Percentiles rank a stretch among this genome's conserved stretches.
Conservation (phyloP, 306 rosid genomes). For the Purshia tridentata region DNA sequence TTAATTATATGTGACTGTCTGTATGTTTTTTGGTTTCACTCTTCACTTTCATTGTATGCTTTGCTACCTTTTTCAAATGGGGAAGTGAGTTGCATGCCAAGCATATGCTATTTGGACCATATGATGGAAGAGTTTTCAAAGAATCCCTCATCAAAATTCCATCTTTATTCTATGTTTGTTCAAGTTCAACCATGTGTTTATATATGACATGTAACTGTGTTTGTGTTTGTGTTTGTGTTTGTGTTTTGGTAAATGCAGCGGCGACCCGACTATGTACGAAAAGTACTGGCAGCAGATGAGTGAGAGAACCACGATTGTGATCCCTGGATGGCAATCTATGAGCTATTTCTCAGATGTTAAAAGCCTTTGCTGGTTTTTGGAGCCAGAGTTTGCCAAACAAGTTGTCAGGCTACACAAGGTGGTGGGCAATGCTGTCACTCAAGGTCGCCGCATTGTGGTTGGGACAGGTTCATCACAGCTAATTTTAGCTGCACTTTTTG, state of each 20-base stretch:
- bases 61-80: background rate
- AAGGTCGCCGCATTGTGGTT: slow-evolving; percentile 68
- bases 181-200: background rate
- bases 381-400: slow-evolving; percentile 60
- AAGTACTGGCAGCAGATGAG: slow-evolving; percentile 64
- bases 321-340: slow-evolving; percentile 78
- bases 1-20: background rate
- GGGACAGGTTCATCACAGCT: slow-evolving; percentile 98
- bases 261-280: slow-evolving; percentile 85
- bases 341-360: slow-evolving; percentile 68
- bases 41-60: background rate
- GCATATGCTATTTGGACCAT: too few species aligned
- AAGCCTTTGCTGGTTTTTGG: slow-evolving; percentile 81
- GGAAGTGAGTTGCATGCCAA: background rate
- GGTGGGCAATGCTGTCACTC: slow-evolving; percentile 77
- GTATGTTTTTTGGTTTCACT: background rate
- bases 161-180: background rate
- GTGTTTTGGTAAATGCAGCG: slow-evolving; percentile 45
- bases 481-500: slow-evolving; percentile 72
- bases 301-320: slow-evolving; percentile 54
- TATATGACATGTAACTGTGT: background rate
- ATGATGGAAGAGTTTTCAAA: background rate
- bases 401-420: slow-evolving; percentile 64
- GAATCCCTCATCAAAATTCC: background rate
- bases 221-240: background rate